phyloP scores from a whole-genome alignment of 140 eudicot genomes.

The Cichorium intybus region DNA sequence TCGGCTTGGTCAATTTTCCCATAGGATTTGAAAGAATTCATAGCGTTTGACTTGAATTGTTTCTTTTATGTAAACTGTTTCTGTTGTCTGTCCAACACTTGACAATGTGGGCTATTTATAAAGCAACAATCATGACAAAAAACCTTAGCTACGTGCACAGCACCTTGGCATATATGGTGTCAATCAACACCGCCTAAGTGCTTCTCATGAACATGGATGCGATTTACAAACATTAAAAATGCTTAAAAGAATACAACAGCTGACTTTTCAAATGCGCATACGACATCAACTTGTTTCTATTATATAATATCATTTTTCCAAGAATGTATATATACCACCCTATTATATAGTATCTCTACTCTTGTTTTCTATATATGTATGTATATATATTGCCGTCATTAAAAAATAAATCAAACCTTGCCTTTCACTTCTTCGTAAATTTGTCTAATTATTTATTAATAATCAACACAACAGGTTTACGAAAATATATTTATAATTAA shows the following conservation, averaged over 20 bases:
- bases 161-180: conserved; percentile 18
- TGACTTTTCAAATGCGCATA: background rate
- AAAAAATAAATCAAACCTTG: too few relatives aligned
- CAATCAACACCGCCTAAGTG: conserved; percentile 18
- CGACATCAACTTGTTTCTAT: background rate
- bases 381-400: too few relatives aligned
- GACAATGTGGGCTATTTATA: conserved; percentile 21
- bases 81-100: background rate
- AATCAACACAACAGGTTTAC: too few relatives aligned
- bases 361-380: too few relatives aligned
- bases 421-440: too few relatives aligned
- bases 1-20: conserved; percentile 59
- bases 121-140: background rate
- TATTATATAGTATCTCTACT: background rate
- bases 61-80: background rate
- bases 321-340: too few relatives aligned
- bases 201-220: conserved; percentile 27
- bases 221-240: background rate
- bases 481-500: too few relatives aligned
- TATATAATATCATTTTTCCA: too few relatives aligned
- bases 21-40: conserved; percentile 53
- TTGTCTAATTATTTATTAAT: too few relatives aligned
- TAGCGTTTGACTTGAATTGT: conserved; percentile 1
- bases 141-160: conserved; percentile 45
- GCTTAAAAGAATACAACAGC: background rate